phyloP scores from a whole-genome alignment of 1,284 basidiomycete species.

The Cryptococcus floricola region DNA sequence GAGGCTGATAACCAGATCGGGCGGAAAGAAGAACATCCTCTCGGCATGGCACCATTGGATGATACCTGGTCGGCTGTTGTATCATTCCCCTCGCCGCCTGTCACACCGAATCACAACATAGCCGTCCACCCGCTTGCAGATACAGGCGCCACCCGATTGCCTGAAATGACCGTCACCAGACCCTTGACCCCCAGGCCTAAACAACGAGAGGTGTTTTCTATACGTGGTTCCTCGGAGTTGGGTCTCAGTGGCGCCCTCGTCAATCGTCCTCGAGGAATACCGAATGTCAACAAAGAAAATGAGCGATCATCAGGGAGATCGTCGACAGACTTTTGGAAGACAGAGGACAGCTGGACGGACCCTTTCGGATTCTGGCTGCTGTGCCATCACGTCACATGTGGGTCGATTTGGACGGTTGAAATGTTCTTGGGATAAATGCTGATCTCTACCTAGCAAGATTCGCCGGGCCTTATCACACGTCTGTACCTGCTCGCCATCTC shows the following conservation, averaged over 20 bases:
- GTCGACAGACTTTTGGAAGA: not conserved
- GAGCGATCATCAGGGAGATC: not conserved
- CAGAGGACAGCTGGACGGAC: not conserved
- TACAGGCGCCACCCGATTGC: not conserved
- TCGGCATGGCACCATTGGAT: no score
- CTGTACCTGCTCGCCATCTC: not conserved
- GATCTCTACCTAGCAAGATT: not conserved
- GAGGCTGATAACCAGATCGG: not conserved
- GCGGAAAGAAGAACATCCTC: not conserved
- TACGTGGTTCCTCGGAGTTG: no score
- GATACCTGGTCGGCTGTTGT: not conserved
- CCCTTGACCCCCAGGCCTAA: not conserved
- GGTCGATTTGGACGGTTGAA: not conserved
- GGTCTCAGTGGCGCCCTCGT: no score
- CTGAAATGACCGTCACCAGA: not conserved
- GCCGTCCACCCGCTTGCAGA: not conserved
- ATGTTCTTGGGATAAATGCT: not conserved
- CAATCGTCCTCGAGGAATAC: no score
- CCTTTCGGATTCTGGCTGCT: constrained; percentile 9
- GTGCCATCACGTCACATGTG: constrained; percentile 1
- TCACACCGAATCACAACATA: not conserved
- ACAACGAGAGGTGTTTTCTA: not conserved
- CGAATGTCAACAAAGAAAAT: no score
- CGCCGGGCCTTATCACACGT: not conserved
- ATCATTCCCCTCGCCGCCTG: not conserved